Conservation (phyloP, 306 rosid genomes). For the Vigna radiata region DNA sequence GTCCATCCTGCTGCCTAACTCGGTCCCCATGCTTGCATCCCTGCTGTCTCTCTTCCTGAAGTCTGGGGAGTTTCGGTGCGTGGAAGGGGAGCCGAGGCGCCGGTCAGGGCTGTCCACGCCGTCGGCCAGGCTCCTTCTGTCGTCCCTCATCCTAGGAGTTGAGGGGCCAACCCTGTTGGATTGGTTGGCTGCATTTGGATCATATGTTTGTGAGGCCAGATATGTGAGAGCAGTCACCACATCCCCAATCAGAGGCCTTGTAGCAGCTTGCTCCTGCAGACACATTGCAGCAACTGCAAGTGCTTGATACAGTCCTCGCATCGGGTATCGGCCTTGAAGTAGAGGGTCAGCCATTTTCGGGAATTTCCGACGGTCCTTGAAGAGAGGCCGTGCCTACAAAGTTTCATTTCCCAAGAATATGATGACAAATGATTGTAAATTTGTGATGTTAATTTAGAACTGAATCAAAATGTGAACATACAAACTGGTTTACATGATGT, state of each 20-base stretch:
- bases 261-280: conserved; percentile 94
- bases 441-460: conserved; percentile 30
- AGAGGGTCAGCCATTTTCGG: conserved; percentile 98
- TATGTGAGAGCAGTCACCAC: conserved; percentile 96
- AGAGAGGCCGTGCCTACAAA: conserved; percentile 87
- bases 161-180: conserved; percentile 76
- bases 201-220: conserved; percentile 89
- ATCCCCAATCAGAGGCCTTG: conserved; percentile 94
- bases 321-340: conserved; percentile 86
- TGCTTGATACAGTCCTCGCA: conserved; percentile 96
- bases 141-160: conserved; percentile 82
- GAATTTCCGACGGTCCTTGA: conserved; percentile 89
- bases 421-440: conserved; percentile 35
- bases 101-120: conserved; percentile 85
- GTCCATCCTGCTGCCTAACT: conserved; percentile 65
- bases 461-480: neutral
- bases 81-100: conserved; percentile 75
- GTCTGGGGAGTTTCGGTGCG: conserved; percentile 81
- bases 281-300: conserved; percentile 99
- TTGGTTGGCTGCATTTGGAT: conserved; percentile 66
- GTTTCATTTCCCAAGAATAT: conserved; percentile 32
- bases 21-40: conserved; percentile 58
- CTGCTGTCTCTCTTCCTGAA: conserved; percentile 70
- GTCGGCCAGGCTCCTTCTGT: conserved; percentile 70
- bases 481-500: neutral